A percentile compares a stretch with the other conserved stretches of the same genome.
phyloP scores from a whole-genome alignment of 2,329 filamentous ascomycete genomes.

The Ophiostoma ulmi region DNA sequence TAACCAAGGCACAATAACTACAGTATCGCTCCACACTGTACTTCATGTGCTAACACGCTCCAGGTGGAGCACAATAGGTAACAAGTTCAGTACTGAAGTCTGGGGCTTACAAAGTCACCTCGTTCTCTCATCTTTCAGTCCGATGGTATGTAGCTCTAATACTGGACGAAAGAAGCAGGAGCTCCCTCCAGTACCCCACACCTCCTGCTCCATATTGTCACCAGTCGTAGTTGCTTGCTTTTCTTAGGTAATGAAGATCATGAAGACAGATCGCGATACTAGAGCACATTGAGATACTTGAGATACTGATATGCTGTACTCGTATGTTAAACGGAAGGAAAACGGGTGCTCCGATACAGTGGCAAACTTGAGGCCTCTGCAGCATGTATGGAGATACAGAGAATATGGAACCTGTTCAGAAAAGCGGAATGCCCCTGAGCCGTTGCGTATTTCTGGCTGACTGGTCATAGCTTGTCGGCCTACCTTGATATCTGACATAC shows the following conservation, averaged over 20 bases:
- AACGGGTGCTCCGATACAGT: not conserved
- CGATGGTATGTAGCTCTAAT: not conserved
- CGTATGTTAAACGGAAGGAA: not conserved
- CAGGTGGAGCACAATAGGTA: not conserved
- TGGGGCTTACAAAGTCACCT: not conserved
- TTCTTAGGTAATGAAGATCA: not conserved
- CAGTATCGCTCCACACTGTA: not conserved
- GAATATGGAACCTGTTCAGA: not conserved
- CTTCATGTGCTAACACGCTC: not conserved
- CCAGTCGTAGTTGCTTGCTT: not conserved
- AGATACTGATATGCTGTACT: not conserved
- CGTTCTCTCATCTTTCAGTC: not conserved
- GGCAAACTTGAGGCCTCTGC: not conserved
- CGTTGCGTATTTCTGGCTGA: constrained; percentile 6
- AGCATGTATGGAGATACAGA: not conserved
- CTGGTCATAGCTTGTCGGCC: constrained; percentile 8
- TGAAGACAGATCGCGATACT: not conserved
- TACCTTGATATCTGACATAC: not conserved
- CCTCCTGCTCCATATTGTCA: not conserved
- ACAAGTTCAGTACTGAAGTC: not conserved
- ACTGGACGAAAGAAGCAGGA: not conserved
- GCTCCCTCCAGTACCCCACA: not conserved
- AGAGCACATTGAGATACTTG: not conserved
- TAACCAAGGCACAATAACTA: not conserved
- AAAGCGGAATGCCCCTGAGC: constrained; percentile 13